Evolutionary conservation across 768 basidiomycete species (phyloP).

Genomic region (Auricularia sp.): DNA sequence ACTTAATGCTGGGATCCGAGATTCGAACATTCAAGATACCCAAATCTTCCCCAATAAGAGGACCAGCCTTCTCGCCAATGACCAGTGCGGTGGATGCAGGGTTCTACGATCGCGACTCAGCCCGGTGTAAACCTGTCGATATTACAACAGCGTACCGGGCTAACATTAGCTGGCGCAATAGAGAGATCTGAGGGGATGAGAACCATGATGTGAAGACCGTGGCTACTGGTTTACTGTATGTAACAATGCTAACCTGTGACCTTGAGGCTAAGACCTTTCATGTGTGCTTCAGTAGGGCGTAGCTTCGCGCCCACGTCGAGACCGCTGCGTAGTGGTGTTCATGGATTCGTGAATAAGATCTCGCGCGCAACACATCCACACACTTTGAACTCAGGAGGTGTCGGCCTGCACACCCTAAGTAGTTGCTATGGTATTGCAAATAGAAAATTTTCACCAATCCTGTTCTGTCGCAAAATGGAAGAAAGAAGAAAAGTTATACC

Average conservation of each 20-base stretch:
- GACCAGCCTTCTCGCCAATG: slow-evolving; percentile 53
- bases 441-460: too few relatives aligned
- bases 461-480: too few relatives aligned
- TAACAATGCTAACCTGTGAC: slow-evolving; percentile 15
- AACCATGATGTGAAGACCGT: too few relatives aligned
- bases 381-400: too few relatives aligned
- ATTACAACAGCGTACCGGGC: slow-evolving; percentile 14
- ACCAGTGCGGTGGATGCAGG: slow-evolving; percentile 34
- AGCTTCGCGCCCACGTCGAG: neutral
- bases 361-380: too few relatives aligned
- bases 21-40: slow-evolving; percentile 14
- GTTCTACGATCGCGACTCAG: slow-evolving; percentile 16
- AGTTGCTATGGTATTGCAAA: too few relatives aligned
- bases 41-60: slow-evolving; percentile 46
- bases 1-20: too few relatives aligned
- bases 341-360: too few relatives aligned
- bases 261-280: slow-evolving; percentile 1
- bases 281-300: neutral
- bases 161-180: slow-evolving; percentile 29
- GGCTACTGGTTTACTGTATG: neutral
- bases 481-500: too few relatives aligned
- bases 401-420: too few relatives aligned
- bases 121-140: neutral
- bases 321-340: neutral
- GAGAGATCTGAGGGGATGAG: slow-evolving; percentile 23